Evolutionary conservation across 2,329 filamentous ascomycete genomes (phyloP), one percentile per base, ranked within the genome.

Genomic region (Fusarium subglutinans): DNA sequence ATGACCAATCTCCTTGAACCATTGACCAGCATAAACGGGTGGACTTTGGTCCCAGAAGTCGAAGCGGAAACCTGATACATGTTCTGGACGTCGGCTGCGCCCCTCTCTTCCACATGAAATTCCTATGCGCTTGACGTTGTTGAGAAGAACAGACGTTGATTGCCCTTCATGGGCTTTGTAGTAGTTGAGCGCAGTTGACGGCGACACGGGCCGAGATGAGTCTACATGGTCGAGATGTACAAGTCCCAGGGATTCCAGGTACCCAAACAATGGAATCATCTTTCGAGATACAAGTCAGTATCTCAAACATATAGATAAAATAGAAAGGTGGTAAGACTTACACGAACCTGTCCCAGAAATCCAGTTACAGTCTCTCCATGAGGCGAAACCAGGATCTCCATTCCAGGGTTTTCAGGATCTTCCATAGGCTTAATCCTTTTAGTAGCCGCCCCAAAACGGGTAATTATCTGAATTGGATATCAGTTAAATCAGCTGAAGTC

Each of bases 61-160:
- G n/a, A 71, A 59, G 33, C 47, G 44, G 14, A 71, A 38, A 1
- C 69, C 69, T 17, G 66, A 51, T 12, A 71, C 17, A 1, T 70
- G 26, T 5, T 43, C 5, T 9, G 18, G 15, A 0, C 3, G 22
- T 8, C 69, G 60, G 2, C 20, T 28, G 13, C 37, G 35, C 8
- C 40, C 41, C 12, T 8, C 2, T 22, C 30, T 40, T 1, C 69
- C 69, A 9, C 2, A 3, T 2, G 69, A 71, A 1, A 70, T 17
- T 2, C 69, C 28, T 5, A 71, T 3, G 3, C 66, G 61, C 37
- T 38, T 43, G 17, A 69, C 5, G 15, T 30, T 20, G 12, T n/a
- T 8, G 9, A 37, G 18, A 6, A 15, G 38, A n/a, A 20, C 14
- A 35, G 1, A 35, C 33, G 1, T 35, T 35, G 33, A 35, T 17